A percentile compares a stretch with the other conserved stretches of the same genome.
Conservation (phyloP, 345 rosid species). For the Eucalyptus erythrocorys region DNA sequence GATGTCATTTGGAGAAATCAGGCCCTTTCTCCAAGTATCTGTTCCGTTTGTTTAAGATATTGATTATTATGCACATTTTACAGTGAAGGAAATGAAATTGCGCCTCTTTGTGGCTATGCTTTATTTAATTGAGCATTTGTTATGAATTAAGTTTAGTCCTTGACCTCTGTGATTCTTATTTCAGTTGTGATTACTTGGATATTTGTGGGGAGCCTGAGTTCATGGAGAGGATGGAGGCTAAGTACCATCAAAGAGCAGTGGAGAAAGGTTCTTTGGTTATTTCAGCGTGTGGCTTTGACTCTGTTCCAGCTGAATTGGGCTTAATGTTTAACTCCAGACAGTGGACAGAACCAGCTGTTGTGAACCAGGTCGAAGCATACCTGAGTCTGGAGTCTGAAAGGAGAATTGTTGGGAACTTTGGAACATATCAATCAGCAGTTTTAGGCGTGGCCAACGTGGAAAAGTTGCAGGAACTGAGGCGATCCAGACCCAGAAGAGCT, state of each 20-base stretch:
- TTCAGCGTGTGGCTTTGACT: constrained; percentile 94
- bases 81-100: neutral
- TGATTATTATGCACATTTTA: neutral
- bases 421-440: constrained; percentile 78
- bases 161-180: neutral
- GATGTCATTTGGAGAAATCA: neutral
- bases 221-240: constrained; percentile 72
- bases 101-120: neutral
- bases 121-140: neutral
- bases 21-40: neutral
- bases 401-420: constrained; percentile 65
- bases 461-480: constrained; percentile 54
- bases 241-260: constrained; percentile 53
- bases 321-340: constrained; percentile 67
- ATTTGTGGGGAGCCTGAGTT: constrained; percentile 93
- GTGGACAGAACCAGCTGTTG: constrained; percentile 60
- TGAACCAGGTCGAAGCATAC: constrained; percentile 62
- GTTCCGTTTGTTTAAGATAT: neutral
- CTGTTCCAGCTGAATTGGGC: constrained; percentile 82
- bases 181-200: constrained; percentile 72
- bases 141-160: neutral
- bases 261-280: constrained; percentile 65
- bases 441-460: constrained; percentile 58
- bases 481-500: constrained; percentile 60
- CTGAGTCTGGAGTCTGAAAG: constrained; percentile 68